A percentile compares a stretch with the other conserved stretches of the same genome.
phyloP scores from a whole-genome alignment of 140 eudicot genomes.

The Anethum foeniculum region DNA sequence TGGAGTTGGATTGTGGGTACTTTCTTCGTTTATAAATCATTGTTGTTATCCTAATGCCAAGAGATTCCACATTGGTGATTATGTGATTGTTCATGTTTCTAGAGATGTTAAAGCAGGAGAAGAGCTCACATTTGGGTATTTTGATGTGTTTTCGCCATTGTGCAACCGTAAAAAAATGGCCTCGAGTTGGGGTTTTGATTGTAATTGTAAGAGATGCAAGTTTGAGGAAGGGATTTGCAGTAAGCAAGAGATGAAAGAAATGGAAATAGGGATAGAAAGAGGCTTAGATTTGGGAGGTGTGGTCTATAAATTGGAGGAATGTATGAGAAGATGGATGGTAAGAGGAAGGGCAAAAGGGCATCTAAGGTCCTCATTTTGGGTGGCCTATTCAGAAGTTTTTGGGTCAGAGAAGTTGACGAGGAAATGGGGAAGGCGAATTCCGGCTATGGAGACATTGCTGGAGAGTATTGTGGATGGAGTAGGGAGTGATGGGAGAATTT shows the following conservation, averaged over 20 bases:
- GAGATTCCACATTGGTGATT: constrained; percentile 72
- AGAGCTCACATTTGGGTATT: constrained; percentile 79
- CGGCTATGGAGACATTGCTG: constrained; percentile 49
- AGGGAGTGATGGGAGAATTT: constrained; percentile 74
- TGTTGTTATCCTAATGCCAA: constrained; percentile 78
- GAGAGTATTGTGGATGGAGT: constrained; percentile 78
- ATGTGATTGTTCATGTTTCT: constrained; percentile 65
- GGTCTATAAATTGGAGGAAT: constrained; percentile 63
- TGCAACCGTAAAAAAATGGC: constrained; percentile 58
- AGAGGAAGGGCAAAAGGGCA: constrained; percentile 79
- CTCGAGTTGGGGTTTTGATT: constrained; percentile 68
- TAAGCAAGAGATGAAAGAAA: constrained; percentile 61
- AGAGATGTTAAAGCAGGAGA: constrained; percentile 86
- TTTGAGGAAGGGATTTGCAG: constrained; percentile 41
- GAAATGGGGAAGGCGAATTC: constrained; percentile 75
- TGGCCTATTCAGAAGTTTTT: constrained; percentile 51
- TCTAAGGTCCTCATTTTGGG: constrained; percentile 87
- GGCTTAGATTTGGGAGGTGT: constrained; percentile 64
- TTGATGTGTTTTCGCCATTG: constrained; percentile 51
- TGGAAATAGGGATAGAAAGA: constrained; percentile 52
- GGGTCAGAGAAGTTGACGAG: constrained; percentile 68
- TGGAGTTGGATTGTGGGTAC: constrained; percentile 79
- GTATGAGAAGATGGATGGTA: constrained; percentile 68
- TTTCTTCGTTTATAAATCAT: constrained; percentile 83
- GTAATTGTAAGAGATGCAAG: constrained; percentile 71